A percentile compares a stretch with the other conserved stretches of the same genome.
Conservation (phyloP, 768 basidiomycete genomes). For the Rhodosporidiobolus odoratus region DNA sequence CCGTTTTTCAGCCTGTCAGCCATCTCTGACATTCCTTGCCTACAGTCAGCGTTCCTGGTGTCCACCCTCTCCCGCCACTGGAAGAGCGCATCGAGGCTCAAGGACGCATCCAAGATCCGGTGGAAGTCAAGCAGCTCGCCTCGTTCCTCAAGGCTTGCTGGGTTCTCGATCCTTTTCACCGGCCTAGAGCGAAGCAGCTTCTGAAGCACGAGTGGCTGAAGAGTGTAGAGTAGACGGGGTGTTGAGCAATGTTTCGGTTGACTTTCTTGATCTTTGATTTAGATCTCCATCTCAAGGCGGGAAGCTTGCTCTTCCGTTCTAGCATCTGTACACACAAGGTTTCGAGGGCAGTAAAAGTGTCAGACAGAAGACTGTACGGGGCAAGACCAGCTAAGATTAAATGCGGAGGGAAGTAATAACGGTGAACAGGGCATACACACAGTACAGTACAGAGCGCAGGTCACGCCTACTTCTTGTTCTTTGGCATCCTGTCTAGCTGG, state of each 20-base stretch:
- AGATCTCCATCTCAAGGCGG: too few species aligned
- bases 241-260: neutral
- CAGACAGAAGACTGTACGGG: too few species aligned
- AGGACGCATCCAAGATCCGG: neutral
- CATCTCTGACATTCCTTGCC: neutral
- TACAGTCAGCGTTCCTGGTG: neutral
- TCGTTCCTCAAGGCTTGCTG: conserved; percentile 1
- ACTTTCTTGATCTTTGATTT: neutral
- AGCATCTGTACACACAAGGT: too few species aligned
- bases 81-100: neutral
- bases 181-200: neutral
- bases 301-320: too few species aligned
- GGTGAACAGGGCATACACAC: too few species aligned
- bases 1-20: neutral
- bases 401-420: too few species aligned
- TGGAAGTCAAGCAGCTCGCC: neutral
- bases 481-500: too few species aligned
- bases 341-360: too few species aligned
- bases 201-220: neutral
- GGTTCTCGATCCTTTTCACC: neutral
- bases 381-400: too few species aligned
- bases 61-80: neutral
- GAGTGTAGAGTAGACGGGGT: neutral
- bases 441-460: too few species aligned
- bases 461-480: too few species aligned